A percentile compares a stretch with the other conserved stretches of the same genome.
phyloP scores from a whole-genome alignment of 2,329 filamentous ascomycete genomes.

The Epichloe aotearoae region DNA sequence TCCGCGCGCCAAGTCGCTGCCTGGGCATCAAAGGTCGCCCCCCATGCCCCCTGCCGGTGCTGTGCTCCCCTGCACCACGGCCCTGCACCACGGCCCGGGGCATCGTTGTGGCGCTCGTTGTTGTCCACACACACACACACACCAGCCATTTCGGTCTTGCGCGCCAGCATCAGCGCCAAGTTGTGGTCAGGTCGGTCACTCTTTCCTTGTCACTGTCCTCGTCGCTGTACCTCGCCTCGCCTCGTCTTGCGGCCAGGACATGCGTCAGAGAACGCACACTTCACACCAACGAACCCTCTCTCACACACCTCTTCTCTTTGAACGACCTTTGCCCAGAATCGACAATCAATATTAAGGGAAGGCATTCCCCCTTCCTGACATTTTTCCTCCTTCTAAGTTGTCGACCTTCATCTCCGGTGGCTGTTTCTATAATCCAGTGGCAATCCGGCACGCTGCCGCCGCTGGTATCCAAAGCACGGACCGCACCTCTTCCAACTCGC shows the following conservation, averaged over 20 bases:
- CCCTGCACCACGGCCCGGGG: no score
- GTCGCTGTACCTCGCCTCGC: not conserved
- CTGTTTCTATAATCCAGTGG: not conserved
- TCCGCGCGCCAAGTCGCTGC: no score
- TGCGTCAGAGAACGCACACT: not conserved
- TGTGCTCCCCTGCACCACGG: no score
- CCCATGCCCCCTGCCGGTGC: no score
- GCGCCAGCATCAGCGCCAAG: not conserved
- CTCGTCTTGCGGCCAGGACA: not conserved
- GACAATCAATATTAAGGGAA: not conserved
- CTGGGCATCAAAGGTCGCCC: no score
- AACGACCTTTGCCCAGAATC: not conserved
- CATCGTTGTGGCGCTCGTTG: no score
- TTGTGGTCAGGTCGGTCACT: no score
- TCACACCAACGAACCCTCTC: not conserved
- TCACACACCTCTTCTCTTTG: not conserved
- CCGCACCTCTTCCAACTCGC: not conserved
- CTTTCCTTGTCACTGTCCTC: not conserved
- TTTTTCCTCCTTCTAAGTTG: not conserved
- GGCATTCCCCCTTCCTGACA: not conserved
- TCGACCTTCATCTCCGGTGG: not conserved
- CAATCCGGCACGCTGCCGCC: not conserved
- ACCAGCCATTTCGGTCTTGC: no score
- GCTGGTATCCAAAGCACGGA: not conserved
- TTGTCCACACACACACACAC: no score